These are phyloP conservation scores for Pythium insidiosum DNA, from an alignment of 352 stramenopile species.

Conservation along the genomic window DNA sequence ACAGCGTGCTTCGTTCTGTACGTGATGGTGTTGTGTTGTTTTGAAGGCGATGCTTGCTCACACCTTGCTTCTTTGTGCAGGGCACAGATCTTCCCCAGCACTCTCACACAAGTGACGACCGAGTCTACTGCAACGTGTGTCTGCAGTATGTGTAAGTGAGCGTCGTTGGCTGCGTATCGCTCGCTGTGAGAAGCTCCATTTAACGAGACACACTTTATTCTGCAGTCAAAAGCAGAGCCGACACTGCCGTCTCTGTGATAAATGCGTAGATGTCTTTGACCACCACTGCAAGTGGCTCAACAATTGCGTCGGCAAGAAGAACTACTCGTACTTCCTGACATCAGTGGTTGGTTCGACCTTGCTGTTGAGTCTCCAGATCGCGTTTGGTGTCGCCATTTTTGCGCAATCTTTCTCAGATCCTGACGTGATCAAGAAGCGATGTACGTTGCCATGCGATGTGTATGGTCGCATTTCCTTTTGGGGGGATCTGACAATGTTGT, in stretches of 20 bases:
- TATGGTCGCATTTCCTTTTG: too few species aligned
- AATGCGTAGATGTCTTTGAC: constrained; percentile 94
- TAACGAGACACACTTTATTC: too few species aligned
- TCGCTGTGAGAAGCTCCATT: too few species aligned
- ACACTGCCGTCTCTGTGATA: constrained; percentile 95
- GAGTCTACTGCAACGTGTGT: constrained; percentile 85
- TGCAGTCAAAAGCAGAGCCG: constrained; percentile 73
- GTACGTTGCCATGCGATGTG: constrained; percentile 15
- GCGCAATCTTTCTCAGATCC: constrained; percentile 36
- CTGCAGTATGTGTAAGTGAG: constrained; percentile 79
- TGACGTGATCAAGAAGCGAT: constrained; percentile 29
- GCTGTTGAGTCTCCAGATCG: constrained; percentile 65
- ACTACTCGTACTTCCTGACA: constrained; percentile 67
- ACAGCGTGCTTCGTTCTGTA: constrained; percentile 57
- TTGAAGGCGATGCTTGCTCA: neutral
- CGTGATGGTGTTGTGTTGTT: too few species aligned
- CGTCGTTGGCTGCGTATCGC: too few species aligned
- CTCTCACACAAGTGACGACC: constrained; percentile 20
- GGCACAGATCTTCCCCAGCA: neutral
- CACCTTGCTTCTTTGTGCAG: too few species aligned
- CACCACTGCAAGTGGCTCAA: constrained; percentile 98
- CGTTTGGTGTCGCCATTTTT: constrained; percentile 53
- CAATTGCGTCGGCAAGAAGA: constrained; percentile 91
- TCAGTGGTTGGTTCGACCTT: constrained; percentile 59
- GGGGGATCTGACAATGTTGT: too few species aligned